phyloP scores from a whole-genome alignment of 352 stramenopile species.

The Phytophthora gonapodyides region DNA sequence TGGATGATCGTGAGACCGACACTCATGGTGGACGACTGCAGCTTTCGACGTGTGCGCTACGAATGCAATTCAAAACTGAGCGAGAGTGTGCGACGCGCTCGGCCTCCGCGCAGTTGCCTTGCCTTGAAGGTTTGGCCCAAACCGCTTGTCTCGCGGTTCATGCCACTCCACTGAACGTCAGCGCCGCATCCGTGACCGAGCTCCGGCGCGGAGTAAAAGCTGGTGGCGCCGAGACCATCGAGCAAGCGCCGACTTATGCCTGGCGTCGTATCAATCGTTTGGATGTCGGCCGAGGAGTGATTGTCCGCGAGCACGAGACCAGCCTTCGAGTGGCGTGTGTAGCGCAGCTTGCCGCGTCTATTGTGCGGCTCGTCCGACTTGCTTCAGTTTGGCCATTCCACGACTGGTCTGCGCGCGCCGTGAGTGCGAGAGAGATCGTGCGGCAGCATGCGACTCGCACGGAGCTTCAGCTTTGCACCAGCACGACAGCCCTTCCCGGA shows the following conservation, averaged over 20 bases:
- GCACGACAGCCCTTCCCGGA: background rate
- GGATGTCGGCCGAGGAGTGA: constrained; percentile 22
- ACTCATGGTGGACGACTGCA: constrained; percentile 21
- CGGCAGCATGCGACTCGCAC: constrained; percentile 1
- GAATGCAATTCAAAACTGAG: constrained; percentile 35
- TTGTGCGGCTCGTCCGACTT: constrained; percentile 25
- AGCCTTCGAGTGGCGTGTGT: constrained; percentile 14
- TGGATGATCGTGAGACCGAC: constrained; percentile 39
- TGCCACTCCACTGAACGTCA: constrained; percentile 18
- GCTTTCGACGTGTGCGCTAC: background rate
- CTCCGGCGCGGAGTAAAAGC: constrained; percentile 13
- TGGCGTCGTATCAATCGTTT: constrained; percentile 34
- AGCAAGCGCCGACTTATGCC: constrained; percentile 1
- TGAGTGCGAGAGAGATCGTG: constrained; percentile 2
- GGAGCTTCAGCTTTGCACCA: constrained; percentile 28
- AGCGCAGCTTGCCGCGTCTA: constrained; percentile 20
- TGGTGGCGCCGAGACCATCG: constrained; percentile 22
- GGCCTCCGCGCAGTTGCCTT: background rate
- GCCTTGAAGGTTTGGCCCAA: background rate
- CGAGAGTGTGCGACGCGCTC: background rate
- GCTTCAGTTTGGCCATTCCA: constrained; percentile 24
- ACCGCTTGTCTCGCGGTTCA: constrained; percentile 4
- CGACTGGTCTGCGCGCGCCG: constrained; percentile 14
- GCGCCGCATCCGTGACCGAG: constrained; percentile 15
- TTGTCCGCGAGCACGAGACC: constrained; percentile 28